Evolutionary conservation across 352 stramenopile genomes (phyloP), one percentile per base, ranked within the genome.

Genomic region (Globisporangium irregulare): DNA sequence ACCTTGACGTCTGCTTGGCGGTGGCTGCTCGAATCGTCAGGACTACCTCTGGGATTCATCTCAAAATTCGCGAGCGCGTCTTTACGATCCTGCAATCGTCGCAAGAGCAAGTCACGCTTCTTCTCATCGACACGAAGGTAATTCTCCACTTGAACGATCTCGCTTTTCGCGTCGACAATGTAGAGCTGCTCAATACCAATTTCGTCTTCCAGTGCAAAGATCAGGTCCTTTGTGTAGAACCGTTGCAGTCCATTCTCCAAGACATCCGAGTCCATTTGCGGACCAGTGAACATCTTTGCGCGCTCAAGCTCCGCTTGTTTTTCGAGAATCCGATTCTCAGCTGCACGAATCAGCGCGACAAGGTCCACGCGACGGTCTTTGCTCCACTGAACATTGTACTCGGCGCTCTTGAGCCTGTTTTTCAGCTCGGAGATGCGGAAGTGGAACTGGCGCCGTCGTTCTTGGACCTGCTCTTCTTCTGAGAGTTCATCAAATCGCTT

Each of bases 121-220:
- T 80, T 87, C 14, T 77, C 69, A 53, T 93, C 86, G n/a, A 70
- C 80, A 12, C 76, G 76, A n/a, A 92, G 60, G 43, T 89, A 87
- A 51, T 92, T 90, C 54, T 95, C 84, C 4, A 89, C 78, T 60
- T 82, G 76, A 5, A 92, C 70, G 29, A 90, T 86, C 41, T 93
- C 85, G 9, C 79, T 66, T 55, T 95, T 95, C 4, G 82, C 80
- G 48, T 95, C 84, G 2, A 89, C 61, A 54, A 95, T 95, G 65
- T 93, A 95, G n/a, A 92, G 74, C 64, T 92, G 81, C 43, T 95
- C 87, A 38, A 95, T 93, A 61, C 90, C 84, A 22, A 95, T 81
- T 63, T 95, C 87, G 69, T 95, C 87, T 64, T 92, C 84, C 14
- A 95, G 72, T 0, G 84, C 79, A 1, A 90, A 63, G 1, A 95